Evolutionary conservation across 345 rosid species (phyloP), one percentile per base, ranked within the genome.

Genomic region (Citrus reticulata): DNA sequence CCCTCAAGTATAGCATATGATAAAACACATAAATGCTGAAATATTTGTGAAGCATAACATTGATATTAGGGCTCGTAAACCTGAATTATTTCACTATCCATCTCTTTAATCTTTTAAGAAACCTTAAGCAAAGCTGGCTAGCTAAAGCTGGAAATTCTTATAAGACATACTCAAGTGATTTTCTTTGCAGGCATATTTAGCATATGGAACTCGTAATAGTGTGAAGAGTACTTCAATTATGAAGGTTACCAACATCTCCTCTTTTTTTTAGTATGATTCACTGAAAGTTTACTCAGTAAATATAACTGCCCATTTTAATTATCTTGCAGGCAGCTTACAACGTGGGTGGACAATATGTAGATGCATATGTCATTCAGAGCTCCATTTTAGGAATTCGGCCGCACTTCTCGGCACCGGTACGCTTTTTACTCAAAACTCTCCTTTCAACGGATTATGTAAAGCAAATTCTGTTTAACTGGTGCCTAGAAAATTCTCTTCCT

Each of bases 381-480:
- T 88, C 91, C 11, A 90, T 94, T 84, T 81, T 94, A 78, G 94
- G 95, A 80, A 88, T 92, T 75, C 88, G 89, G 27, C 89, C 97
- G 14, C 90, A 88, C 73, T 83, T 84, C 78, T 81, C 97, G 74
- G 84, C 86, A 77, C 94, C 87, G 78, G 97, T 94, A 89, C 19
- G 86, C 51, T 66, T 81, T 70, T 24, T 66, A 58, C 22, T 11
- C 16, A 46, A 13, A 46, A 46, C 51, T 46, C 17, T 46, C 16
- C 49, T 46, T 46, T 46, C 17, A 46, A 46, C 4, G 1, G 17
- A 46, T 46, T 46, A 46, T 46, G 51, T 46, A 46, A 46, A 46
- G 51, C 51, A 46, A 46, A 46, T 4, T 66, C 70, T 9, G 13
- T 66, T 66, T 37, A 22, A 22, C 27, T 59, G 62, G 62, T 59